phyloP scores from a whole-genome alignment of 148 eudicot species.

The Vaccinium vitisidaea region DNA sequence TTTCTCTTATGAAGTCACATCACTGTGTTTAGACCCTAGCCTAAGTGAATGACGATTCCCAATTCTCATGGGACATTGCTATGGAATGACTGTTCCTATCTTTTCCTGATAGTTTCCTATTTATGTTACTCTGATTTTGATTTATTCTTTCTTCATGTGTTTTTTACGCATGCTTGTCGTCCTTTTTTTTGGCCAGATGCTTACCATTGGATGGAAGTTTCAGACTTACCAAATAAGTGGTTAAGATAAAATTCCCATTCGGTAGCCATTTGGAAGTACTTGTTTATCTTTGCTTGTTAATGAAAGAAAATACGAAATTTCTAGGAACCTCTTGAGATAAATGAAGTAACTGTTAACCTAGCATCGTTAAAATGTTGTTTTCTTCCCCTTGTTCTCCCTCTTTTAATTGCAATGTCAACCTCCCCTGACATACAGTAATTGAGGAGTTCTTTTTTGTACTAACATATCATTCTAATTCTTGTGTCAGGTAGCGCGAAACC shows the following conservation, averaged over 20 bases:
- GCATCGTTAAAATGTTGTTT: background rate
- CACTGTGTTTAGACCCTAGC: too few species aligned
- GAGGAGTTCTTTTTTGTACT: background rate
- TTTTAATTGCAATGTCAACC: background rate
- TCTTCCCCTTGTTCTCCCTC: background rate
- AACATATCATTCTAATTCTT: background rate
- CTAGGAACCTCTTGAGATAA: background rate
- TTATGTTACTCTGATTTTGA: too few species aligned
- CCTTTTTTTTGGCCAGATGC: too few species aligned
- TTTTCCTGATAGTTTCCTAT: background rate
- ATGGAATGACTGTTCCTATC: background rate
- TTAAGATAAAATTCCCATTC: background rate
- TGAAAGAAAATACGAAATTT: background rate
- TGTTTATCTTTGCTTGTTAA: background rate
- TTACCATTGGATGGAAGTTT: too few species aligned
- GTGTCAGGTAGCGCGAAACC: constrained; percentile 29
- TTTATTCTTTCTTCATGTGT: too few species aligned
- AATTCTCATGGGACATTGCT: background rate
- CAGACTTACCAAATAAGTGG: background rate
- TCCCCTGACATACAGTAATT: background rate
- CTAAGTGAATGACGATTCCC: background rate
- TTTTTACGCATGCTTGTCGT: too few species aligned
- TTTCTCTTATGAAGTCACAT: too few species aligned
- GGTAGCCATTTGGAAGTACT: background rate
- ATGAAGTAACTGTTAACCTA: background rate